Conservation (phyloP, 164 flowering plant genomes). For the Houttuynia cordata region DNA sequence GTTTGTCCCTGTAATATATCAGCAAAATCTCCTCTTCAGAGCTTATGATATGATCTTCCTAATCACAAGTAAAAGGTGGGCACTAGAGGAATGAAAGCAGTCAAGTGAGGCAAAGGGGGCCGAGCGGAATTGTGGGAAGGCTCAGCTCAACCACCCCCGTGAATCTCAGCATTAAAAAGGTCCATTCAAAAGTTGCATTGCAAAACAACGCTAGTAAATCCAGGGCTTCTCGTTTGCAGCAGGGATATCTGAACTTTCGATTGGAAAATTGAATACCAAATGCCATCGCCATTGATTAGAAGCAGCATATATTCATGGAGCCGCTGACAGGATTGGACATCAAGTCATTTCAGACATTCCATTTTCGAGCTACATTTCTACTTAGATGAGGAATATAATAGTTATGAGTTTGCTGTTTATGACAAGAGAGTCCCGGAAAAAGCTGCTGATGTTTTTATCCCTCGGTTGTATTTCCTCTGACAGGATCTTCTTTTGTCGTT, state of each 20-base stretch:
- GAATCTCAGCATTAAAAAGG: not conserved
- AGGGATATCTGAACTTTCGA: not conserved
- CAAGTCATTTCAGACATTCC: not conserved
- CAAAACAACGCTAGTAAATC: not conserved
- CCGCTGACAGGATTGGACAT: not conserved
- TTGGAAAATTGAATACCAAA: no score
- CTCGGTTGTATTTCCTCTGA: not conserved
- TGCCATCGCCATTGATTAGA: not conserved
- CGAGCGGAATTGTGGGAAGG: not conserved
- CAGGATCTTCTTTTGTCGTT: not conserved
- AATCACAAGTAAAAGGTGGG: no score
- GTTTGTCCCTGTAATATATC: no score
- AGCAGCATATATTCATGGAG: not conserved
- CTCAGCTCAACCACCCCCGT: not conserved
- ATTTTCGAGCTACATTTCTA: not conserved
- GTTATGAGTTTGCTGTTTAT: not conserved
- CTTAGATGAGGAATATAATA: not conserved
- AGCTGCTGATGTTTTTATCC: not conserved
- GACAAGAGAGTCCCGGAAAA: not conserved
- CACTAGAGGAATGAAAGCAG: not conserved
- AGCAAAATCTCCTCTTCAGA: no score
- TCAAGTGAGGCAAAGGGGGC: not conserved
- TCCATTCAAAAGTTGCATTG: not conserved
- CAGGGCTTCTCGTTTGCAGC: not conserved
- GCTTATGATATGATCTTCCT: no score